Evolutionary conservation across 2,329 filamentous ascomycete species (phyloP).

Genomic region (Calonectria hongkongensis): DNA sequence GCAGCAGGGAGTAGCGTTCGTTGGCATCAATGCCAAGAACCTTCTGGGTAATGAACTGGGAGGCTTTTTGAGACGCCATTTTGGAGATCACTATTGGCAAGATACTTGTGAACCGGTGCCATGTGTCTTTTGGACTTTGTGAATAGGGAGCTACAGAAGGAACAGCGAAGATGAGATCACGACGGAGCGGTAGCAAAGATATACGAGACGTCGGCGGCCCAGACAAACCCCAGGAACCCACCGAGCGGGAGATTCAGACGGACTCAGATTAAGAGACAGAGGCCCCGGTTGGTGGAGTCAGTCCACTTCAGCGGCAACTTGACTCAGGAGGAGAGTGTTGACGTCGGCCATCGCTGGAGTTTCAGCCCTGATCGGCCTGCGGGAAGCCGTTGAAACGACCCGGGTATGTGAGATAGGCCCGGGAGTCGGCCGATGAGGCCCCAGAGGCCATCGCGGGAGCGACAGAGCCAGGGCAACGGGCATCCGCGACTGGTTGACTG

Average conservation of each 20-base stretch:
- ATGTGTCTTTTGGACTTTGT: neutral
- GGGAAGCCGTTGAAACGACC: constrained; percentile 24
- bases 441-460: constrained; percentile 32
- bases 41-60: constrained; percentile 52
- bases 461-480: constrained; percentile 2
- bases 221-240: constrained; percentile 24
- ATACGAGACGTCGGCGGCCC: constrained; percentile 42
- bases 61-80: constrained; percentile 41
- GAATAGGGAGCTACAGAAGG: constrained; percentile 3
- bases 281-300: constrained; percentile 35
- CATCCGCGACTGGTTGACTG: constrained; percentile 36
- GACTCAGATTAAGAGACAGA: constrained; percentile 27
- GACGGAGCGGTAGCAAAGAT: constrained; percentile 39
- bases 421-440: constrained; percentile 41
- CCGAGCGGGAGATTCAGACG: constrained; percentile 36
- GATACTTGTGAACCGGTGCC: neutral
- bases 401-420: constrained; percentile 5
- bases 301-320: constrained; percentile 26
- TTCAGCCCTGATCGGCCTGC: constrained; percentile 26
- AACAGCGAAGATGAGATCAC: neutral
- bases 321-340: constrained; percentile 24
- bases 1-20: constrained; percentile 53
- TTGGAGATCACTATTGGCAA: constrained; percentile 20
- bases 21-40: constrained; percentile 58
- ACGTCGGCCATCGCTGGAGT: constrained; percentile 34